These are phyloP conservation scores for Fusarium longipes DNA, from an alignment of 2,329 filamentous ascomycete genomes.

Conservation along the genomic window DNA sequence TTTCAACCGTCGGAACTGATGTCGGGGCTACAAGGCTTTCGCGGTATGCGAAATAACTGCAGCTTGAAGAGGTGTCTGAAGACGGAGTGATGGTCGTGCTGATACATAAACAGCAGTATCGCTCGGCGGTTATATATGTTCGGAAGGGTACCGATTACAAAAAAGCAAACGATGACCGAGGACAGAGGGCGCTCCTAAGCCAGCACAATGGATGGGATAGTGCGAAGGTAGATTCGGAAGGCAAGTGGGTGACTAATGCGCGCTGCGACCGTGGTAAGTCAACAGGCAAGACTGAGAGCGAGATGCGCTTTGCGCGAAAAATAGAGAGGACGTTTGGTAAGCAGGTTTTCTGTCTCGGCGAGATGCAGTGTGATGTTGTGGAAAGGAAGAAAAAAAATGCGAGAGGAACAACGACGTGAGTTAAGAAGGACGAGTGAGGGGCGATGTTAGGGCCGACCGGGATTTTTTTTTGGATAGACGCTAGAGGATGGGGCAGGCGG, in stretches of 20 bases:
- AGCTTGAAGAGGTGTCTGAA: conserved; percentile 96
- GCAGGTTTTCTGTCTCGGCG: conserved; percentile 41
- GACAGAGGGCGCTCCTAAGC: conserved; percentile 23
- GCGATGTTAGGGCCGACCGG: conserved; percentile 46
- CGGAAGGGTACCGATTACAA: conserved; percentile 39
- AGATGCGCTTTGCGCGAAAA: conserved; percentile 40
- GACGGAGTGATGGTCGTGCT: conserved; percentile 89
- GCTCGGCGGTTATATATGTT: conserved; percentile 49
- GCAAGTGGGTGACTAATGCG: conserved; percentile 29
- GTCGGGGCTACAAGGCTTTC: conserved; percentile 91
- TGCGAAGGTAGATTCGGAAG: conserved; percentile 19
- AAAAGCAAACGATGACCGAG: conserved; percentile 27
- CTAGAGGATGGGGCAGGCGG: conserved; percentile 44
- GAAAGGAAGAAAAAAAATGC: conserved; percentile 35
- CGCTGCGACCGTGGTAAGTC: conserved; percentile 47
- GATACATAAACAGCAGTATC: conserved; percentile 91
- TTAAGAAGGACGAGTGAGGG: conserved; percentile 42
- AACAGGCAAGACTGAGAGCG: conserved; percentile 38
- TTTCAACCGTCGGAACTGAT: conserved; percentile 93
- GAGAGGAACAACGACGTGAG: conserved; percentile 38
- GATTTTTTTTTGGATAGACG: conserved; percentile 35
- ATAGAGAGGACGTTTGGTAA: conserved; percentile 25
- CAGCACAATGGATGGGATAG: conserved; percentile 24
- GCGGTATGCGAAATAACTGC: conserved; percentile 95
- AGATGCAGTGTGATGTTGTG: conserved; percentile 43